A percentile compares a stretch with the other conserved stretches of the same genome.
Evolutionary conservation across 2,329 filamentous ascomycete species (phyloP).

Genomic region (Phyllosticta paracitricarpa): DNA sequence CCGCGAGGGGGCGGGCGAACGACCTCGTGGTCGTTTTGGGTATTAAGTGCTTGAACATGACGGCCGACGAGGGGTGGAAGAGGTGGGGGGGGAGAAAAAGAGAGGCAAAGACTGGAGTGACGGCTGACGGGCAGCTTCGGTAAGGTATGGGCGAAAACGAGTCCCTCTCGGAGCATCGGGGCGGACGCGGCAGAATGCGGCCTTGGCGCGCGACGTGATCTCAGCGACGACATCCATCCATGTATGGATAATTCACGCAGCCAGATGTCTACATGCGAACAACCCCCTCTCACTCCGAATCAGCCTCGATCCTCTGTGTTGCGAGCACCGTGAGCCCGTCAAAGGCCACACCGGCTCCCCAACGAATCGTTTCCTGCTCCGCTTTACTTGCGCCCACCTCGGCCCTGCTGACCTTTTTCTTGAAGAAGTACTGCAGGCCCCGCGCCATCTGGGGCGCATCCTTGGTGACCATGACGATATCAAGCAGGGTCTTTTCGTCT

Average conservation of each 20-base stretch:
- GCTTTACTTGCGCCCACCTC: constrained; percentile 39
- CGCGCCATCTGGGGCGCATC: constrained; percentile 58
- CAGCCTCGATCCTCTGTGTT: constrained; percentile 22
- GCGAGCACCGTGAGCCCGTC: constrained; percentile 24
- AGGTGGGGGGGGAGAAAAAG: constrained; percentile 11
- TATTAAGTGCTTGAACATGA: constrained; percentile 44
- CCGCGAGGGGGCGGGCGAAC: constrained; percentile 21
- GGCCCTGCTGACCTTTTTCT: constrained; percentile 62
- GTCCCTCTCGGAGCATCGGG: constrained; percentile 8
- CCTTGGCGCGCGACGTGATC: constrained; percentile 7
- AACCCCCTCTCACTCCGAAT: neutral
- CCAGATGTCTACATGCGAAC: neutral
- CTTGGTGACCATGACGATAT: constrained; percentile 55
- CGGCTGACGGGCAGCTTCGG: neutral
- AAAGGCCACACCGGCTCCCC: constrained; percentile 31
- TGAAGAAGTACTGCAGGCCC: constrained; percentile 70
- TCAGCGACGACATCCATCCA: neutral
- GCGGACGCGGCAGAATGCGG: neutral
- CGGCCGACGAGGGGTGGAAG: constrained; percentile 18
- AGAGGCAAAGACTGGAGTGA: neutral
- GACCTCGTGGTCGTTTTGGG: constrained; percentile 40
- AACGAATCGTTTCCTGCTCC: constrained; percentile 42
- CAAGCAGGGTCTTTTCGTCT: constrained; percentile 50
- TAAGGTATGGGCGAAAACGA: constrained; percentile 3
- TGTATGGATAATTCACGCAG: constrained; percentile 4